These are phyloP conservation scores for Coriolopsis trogii DNA, from an alignment of 1,284 basidiomycete species.

Conservation along the genomic window DNA sequence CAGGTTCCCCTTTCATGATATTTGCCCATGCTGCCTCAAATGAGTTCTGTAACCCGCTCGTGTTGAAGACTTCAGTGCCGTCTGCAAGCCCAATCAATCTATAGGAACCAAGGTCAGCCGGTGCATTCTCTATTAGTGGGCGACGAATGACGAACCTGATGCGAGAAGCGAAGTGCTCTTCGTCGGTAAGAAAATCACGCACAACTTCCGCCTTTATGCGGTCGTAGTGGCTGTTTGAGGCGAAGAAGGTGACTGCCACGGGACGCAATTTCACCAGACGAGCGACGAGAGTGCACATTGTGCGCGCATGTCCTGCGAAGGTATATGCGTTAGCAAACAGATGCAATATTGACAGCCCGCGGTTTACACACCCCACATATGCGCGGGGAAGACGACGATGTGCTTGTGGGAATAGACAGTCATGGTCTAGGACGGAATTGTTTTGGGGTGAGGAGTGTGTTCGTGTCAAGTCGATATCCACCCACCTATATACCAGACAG, in stretches of 20 bases:
- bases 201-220: constrained; percentile 23
- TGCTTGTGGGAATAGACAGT: background rate
- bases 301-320: background rate
- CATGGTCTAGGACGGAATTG: too few species aligned
- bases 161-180: constrained; percentile 9
- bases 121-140: too few species aligned
- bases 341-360: background rate
- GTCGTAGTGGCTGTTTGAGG: constrained; percentile 10
- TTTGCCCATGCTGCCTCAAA: constrained; percentile 2
- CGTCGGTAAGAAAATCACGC: constrained; percentile 18
- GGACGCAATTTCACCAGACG: constrained; percentile 22
- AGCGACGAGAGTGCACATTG: constrained; percentile 12
- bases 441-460: too few species aligned
- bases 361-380: background rate
- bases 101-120: background rate
- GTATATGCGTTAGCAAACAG: background rate
- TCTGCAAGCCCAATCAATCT: constrained; percentile 14
- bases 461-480: too few species aligned
- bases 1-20: background rate
- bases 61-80: background rate
- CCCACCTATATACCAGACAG: too few species aligned
- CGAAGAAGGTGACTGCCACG: constrained; percentile 25
- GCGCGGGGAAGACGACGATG: background rate
- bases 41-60: background rate
- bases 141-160: constrained; percentile 9